These are phyloP conservation scores for Limonium bicolor DNA, from an alignment of 148 eudicot species.

Conservation along the genomic window DNA sequence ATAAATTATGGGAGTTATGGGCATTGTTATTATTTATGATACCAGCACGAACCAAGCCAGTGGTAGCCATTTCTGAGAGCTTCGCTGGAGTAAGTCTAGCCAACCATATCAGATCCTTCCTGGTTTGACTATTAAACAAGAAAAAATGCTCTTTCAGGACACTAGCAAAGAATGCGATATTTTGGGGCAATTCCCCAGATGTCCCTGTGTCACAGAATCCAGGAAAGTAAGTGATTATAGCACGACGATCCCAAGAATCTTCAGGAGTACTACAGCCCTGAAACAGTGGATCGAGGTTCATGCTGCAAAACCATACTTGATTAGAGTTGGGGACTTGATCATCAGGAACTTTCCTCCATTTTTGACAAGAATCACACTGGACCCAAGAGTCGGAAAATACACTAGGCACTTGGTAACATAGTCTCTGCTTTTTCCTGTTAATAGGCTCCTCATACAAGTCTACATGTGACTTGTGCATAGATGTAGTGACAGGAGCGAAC, in stretches of 20 bases:
- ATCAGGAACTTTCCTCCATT: conserved; percentile 70
- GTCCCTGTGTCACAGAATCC: conserved; percentile 66
- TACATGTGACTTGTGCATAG: conserved; percentile 10
- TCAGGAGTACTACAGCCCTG: conserved; percentile 59
- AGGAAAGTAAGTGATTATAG: conserved; percentile 45
- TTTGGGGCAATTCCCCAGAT: conserved; percentile 60
- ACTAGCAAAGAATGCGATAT: conserved; percentile 56
- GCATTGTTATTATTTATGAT: conserved; percentile 25
- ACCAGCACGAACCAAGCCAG: conserved; percentile 63
- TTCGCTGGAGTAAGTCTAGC: conserved; percentile 55
- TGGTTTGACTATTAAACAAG: conserved; percentile 41
- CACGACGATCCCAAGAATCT: conserved; percentile 50
- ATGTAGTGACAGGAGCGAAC: conserved; percentile 8
- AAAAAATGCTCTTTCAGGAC: conserved; percentile 65
- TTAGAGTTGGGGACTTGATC: conserved; percentile 22
- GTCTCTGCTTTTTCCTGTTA: conserved; percentile 26
- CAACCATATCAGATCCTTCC: conserved; percentile 77
- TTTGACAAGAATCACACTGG: conserved; percentile 84
- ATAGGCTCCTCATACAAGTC: conserved; percentile 8
- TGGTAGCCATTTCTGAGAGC: conserved; percentile 61
- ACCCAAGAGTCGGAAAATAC: conserved; percentile 55
- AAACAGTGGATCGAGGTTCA: conserved; percentile 53
- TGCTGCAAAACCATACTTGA: conserved; percentile 86
- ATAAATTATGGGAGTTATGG: conserved; percentile 48
- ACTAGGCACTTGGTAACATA: conserved; percentile 11